Evolutionary conservation across 2,329 filamentous ascomycete genomes (phyloP).

Genomic region (Neoarthrinium moseri): DNA sequence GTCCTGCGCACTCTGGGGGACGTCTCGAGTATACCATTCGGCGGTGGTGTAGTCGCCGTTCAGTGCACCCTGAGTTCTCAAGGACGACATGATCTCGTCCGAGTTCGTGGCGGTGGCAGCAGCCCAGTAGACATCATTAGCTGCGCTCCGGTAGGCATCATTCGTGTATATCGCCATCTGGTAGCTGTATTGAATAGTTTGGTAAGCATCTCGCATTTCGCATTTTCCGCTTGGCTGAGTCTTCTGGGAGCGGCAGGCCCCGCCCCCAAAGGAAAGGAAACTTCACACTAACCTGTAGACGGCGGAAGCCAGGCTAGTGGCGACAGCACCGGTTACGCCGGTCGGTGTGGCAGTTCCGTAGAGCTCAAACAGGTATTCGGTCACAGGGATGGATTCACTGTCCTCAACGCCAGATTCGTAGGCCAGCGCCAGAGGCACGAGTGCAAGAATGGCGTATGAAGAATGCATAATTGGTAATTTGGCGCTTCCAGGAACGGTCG

Average conservation of each 20-base stretch:
- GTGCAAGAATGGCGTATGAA: too few species aligned
- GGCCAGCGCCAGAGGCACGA: too few species aligned
- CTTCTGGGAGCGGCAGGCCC: too few species aligned
- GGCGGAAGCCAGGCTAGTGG: conserved; percentile 1
- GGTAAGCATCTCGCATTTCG: neutral
- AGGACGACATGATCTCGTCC: neutral
- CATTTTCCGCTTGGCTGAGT: too few species aligned
- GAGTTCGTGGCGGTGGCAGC: neutral
- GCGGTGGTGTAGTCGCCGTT: conserved; percentile 1
- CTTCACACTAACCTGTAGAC: neutral
- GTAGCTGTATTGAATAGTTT: neutral
- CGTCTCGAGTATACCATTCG: conserved; percentile 1
- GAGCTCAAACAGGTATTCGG: neutral
- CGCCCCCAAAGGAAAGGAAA: too few species aligned
- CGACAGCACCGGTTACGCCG: neutral
- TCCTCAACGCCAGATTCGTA: too few species aligned
- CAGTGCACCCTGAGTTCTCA: neutral
- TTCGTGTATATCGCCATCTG: neutral
- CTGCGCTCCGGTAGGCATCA: neutral
- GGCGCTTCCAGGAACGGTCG: too few species aligned
- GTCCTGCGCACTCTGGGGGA: neutral
- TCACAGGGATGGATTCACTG: neutral
- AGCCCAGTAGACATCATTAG: conserved; percentile 1
- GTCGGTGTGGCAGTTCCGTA: conserved; percentile 1
- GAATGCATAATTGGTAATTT: too few species aligned